Evolutionary conservation across 2,329 filamentous ascomycete species (phyloP), one percentile per base, ranked within the genome.

Genomic region (Pestalotiopsis sp.): DNA sequence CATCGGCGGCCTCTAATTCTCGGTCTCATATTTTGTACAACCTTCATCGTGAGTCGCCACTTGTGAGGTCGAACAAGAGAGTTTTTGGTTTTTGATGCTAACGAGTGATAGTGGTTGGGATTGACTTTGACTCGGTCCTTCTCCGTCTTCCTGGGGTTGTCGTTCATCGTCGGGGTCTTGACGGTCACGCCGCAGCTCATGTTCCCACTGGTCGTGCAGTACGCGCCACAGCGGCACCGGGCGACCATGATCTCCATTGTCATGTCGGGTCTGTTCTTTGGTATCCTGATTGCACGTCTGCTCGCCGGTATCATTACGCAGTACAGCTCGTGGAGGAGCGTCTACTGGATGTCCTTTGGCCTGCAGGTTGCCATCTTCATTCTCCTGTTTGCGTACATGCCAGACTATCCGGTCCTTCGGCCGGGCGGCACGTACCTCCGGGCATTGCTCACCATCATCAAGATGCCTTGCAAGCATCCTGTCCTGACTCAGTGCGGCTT

Each of bases 151-250:
- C 85, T 88, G 0, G 89, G 85, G 1, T 83, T 95, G 20, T 93
- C 91, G 4, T 95, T 92, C 79, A 80, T 95, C 67, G 89, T 89
- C 12, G 90, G 91, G n/a, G 80, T 92, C n/a, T 91, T 91, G 1
- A 96, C 93, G 0, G 93, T 95, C 2, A 95, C 93, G 3, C 93
- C 92, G 13, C 90, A 92, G 78, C 82, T 92, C 67, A 93, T 96
- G 92, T 89, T 96, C 17, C 93, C 93, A 0, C 83, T 96, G 0
- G 92, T 95, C 0, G 92, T 92, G 2, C 92, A 95, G 74, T 89
- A 95, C 20, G 92, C 93, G 0, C 92, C 93, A 0, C 84, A 88
- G 0, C 82, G 90, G 57, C 87, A 90, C 36, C 89, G 92, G 13
- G 92, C 92, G 0, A 87, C 89, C 31, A 89, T 91, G 13, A 84